Evolutionary conservation across 2,329 filamentous ascomycete species (phyloP).

Genomic region (Monilinia aucupariae): DNA sequence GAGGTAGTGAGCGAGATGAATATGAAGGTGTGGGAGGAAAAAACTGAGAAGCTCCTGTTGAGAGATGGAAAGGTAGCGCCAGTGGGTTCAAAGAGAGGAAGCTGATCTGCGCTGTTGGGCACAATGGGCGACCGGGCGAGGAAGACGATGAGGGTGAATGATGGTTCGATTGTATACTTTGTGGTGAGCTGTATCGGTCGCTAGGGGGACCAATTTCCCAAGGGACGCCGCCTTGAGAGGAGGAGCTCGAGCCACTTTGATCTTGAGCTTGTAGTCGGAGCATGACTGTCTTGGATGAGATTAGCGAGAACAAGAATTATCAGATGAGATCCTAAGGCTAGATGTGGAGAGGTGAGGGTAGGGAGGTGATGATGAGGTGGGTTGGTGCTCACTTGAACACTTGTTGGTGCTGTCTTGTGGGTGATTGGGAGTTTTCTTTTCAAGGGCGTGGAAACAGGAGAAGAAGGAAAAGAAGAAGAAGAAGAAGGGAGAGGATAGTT

Average conservation of each 20-base stretch:
- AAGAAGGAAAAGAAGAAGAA: not conserved
- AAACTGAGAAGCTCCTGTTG: not conserved
- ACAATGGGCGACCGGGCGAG: too few relatives aligned
- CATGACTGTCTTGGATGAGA: not conserved
- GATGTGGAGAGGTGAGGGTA: not conserved
- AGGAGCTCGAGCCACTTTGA: not conserved
- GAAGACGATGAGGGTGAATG: not conserved
- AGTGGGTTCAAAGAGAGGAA: not conserved
- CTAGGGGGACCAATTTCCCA: conserved; percentile 3
- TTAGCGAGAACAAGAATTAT: not conserved
- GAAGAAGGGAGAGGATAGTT: not conserved
- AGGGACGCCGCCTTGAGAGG: not conserved
- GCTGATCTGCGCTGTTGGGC: not conserved
- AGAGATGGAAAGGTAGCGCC: not conserved
- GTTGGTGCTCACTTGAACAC: not conserved
- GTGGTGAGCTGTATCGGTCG: not conserved
- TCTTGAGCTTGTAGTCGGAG: not conserved
- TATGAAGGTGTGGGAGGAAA: not conserved
- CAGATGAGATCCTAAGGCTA: not conserved
- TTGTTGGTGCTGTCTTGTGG: not conserved
- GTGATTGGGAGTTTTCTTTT: not conserved
- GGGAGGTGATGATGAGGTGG: not conserved
- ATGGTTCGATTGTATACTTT: not conserved
- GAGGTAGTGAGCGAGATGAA: not conserved
- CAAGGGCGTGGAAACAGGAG: too few relatives aligned